phyloP scores from a whole-genome alignment of 306 rosid genomes.

The Trifolium subterraneum region DNA sequence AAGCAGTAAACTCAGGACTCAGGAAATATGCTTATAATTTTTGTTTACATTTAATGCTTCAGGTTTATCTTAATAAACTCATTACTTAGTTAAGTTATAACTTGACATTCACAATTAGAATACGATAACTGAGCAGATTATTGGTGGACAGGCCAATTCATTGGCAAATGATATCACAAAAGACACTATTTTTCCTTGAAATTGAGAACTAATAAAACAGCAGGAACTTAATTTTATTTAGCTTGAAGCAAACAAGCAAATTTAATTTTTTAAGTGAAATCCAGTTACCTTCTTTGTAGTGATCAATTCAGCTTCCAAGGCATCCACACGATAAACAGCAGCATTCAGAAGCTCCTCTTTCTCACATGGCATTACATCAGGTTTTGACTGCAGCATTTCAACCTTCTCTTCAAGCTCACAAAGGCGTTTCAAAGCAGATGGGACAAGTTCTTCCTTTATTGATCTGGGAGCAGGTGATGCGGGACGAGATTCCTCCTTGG shows the following conservation, averaged over 20 bases:
- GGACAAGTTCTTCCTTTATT: conserved; percentile 47
- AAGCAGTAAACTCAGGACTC: neutral
- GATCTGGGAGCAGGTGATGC: conserved; percentile 65
- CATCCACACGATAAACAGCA: conserved; percentile 89
- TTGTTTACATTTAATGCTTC: neutral
- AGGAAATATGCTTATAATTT: conserved; percentile 14
- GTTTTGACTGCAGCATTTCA: conserved; percentile 68
- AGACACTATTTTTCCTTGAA: neutral
- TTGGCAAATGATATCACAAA: conserved; percentile 1
- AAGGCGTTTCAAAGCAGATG: conserved; percentile 68
- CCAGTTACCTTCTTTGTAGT: conserved; percentile 71
- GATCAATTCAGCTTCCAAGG: conserved; percentile 86
- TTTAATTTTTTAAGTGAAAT: conserved; percentile 27
- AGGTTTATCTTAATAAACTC: neutral
- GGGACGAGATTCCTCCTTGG: conserved; percentile 58
- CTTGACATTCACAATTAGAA: conserved; percentile 17
- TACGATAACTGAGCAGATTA: neutral
- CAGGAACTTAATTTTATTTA: neutral
- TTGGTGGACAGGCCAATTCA: conserved; percentile 17
- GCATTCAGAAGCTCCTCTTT: conserved; percentile 89
- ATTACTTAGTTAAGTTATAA: neutral
- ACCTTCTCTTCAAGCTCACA: conserved; percentile 80
- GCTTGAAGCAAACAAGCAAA: conserved; percentile 19
- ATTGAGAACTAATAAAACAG: conserved; percentile 10
- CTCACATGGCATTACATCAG: conserved; percentile 80